Conservation (phyloP, 306 rosid species). For the Ochetophila trinervis region DNA sequence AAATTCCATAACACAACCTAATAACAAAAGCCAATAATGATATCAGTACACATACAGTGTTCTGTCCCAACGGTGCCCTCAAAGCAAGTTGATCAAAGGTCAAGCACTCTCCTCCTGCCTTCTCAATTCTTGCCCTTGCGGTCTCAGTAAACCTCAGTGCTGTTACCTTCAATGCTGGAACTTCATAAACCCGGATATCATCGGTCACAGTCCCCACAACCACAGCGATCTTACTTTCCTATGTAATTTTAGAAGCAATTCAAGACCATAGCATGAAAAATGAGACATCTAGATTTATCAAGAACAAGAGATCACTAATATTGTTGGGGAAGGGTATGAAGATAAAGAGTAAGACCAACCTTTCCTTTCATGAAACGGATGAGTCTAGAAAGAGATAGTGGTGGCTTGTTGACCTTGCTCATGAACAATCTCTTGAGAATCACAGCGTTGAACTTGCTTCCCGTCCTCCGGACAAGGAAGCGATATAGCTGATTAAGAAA, state of each 20-base stretch:
- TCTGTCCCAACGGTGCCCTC: conserved; percentile 76
- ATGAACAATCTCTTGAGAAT: conserved; percentile 75
- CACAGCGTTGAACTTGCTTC: conserved; percentile 72
- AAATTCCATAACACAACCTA: not conserved
- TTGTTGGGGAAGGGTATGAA: not conserved
- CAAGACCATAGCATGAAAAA: not conserved
- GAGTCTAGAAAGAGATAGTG: conserved; percentile 74
- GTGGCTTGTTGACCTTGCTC: conserved; percentile 85
- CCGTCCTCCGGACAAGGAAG: conserved; percentile 83
- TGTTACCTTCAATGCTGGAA: conserved; percentile 67
- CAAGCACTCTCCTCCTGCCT: conserved; percentile 78
- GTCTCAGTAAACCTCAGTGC: conserved; percentile 80
- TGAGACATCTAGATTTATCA: not conserved
- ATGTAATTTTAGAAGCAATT: not conserved
- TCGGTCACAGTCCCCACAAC: conserved; percentile 72
- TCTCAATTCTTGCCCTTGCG: conserved; percentile 77
- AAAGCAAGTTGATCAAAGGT: conserved; percentile 79
- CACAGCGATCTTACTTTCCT: conserved; percentile 68
- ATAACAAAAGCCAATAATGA: not conserved
- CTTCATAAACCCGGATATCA: conserved; percentile 63
- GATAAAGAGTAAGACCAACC: conserved; percentile 36
- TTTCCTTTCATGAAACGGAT: conserved; percentile 56
- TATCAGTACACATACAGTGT: conserved; percentile 46
- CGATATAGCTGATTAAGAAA: conserved; percentile 60
- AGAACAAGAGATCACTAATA: not conserved